Evolutionary conservation across 352 stramenopile genomes (phyloP).

Genomic region (Peronospora farinosa): DNA sequence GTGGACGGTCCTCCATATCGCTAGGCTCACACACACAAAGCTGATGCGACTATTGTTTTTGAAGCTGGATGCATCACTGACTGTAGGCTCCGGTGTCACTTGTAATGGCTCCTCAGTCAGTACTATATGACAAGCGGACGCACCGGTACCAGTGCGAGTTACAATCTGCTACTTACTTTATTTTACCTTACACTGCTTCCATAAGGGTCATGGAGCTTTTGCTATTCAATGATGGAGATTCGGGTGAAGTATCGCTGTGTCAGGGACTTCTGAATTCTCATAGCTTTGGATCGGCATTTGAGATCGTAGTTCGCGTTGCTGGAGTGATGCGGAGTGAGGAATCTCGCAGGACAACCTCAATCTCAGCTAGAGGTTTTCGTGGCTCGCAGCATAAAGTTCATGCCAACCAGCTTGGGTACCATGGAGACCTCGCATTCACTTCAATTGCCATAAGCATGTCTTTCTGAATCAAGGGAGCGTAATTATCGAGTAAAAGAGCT

Average conservation of each 20-base stretch:
- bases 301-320: slow-evolving; percentile 46
- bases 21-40: slow-evolving; percentile 22
- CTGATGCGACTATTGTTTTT: slow-evolving; percentile 1
- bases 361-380: slow-evolving; percentile 45
- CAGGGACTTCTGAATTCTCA: slow-evolving; percentile 9
- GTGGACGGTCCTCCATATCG: slow-evolving; percentile 12
- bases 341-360: slow-evolving; percentile 54
- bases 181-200: too few relatives aligned
- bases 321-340: slow-evolving; percentile 24
- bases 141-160: slow-evolving; percentile 11
- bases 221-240: slow-evolving; percentile 12
- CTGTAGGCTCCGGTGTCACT: not conserved
- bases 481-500: too few relatives aligned
- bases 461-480: too few relatives aligned
- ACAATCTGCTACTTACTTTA: slow-evolving; percentile 14
- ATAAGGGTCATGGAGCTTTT: slow-evolving; percentile 17
- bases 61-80: not conserved
- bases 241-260: slow-evolving; percentile 11
- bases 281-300: slow-evolving; percentile 24
- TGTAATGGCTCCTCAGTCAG: not conserved
- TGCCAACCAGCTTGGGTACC: slow-evolving; percentile 48
- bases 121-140: not conserved
- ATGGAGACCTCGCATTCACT: slow-evolving; percentile 28
- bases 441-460: slow-evolving; percentile 45
- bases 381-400: slow-evolving; percentile 46